Evolutionary conservation across 768 basidiomycete species (phyloP).

Genomic region (Imleria badia): DNA sequence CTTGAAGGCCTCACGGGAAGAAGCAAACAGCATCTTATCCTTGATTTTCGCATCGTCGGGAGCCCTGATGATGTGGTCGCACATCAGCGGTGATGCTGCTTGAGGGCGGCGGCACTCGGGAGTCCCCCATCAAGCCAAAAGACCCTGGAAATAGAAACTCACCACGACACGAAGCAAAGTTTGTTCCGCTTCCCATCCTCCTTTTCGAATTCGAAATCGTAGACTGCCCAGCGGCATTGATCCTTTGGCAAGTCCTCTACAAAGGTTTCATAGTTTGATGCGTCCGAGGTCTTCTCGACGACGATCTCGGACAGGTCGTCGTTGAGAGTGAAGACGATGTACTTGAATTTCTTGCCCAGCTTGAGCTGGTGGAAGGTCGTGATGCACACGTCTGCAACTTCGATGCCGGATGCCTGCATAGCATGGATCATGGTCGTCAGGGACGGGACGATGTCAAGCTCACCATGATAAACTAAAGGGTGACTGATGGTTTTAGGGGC

Average conservation of each 20-base stretch:
- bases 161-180: slow-evolving; percentile 85
- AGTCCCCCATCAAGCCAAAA: not conserved
- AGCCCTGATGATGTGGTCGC: slow-evolving; percentile 51
- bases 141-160: not conserved
- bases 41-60: slow-evolving; percentile 85
- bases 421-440: not conserved
- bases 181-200: slow-evolving; percentile 80
- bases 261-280: slow-evolving; percentile 68
- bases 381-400: slow-evolving; percentile 53
- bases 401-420: slow-evolving; percentile 37
- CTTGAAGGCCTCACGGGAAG: slow-evolving; percentile 80
- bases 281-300: slow-evolving; percentile 62
- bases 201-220: slow-evolving; percentile 84
- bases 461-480: slow-evolving; percentile 23
- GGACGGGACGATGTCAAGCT: slow-evolving; percentile 1
- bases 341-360: slow-evolving; percentile 59
- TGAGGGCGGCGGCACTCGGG: not conserved
- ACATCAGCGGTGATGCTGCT: not conserved
- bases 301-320: slow-evolving; percentile 66
- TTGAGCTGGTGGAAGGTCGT: slow-evolving; percentile 24
- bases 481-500: slow-evolving; percentile 13
- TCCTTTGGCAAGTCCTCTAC: slow-evolving; percentile 66
- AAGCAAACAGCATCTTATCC: slow-evolving; percentile 91
- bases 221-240: slow-evolving; percentile 87
- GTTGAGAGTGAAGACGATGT: slow-evolving; percentile 78